Conservation (phyloP, 345 rosid genomes). For the Gossypium rotundifolium region DNA sequence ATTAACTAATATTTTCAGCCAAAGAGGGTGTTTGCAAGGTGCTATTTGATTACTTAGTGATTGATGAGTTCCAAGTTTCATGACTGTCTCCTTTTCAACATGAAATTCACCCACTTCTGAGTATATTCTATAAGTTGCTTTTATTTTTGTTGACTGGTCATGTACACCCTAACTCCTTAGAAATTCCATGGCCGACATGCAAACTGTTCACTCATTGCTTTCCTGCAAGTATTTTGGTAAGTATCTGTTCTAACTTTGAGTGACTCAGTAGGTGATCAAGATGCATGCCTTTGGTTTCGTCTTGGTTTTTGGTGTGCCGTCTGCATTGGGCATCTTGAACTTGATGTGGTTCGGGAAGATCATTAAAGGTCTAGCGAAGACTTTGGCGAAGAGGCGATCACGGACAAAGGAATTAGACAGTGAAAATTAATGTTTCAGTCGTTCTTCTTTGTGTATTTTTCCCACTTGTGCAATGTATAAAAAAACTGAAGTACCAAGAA, state of each 20-base stretch:
- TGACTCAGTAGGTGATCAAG: constrained; percentile 47
- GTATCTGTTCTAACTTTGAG: not conserved
- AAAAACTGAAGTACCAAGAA: not conserved
- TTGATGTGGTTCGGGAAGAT: constrained; percentile 87
- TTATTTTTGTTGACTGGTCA: not conserved
- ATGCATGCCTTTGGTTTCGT: constrained; percentile 49
- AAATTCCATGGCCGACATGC: too few relatives aligned
- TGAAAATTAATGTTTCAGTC: not conserved
- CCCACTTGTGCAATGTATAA: not conserved
- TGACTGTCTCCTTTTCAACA: not conserved
- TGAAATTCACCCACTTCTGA: not conserved
- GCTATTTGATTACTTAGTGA: not conserved
- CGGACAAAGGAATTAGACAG: not conserved
- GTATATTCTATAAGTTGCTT: not conserved
- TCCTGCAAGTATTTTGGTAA: not conserved
- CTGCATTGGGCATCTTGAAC: constrained; percentile 55
- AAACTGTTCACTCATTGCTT: not conserved
- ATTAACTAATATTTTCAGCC: not conserved
- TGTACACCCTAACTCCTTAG: not conserved
- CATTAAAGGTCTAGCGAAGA: constrained; percentile 65
- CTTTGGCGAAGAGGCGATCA: constrained; percentile 56
- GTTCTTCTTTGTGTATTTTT: not conserved
- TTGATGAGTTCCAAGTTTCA: not conserved
- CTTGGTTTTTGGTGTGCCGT: constrained; percentile 59
- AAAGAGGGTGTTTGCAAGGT: not conserved